phyloP scores from a whole-genome alignment of 768 basidiomycete genomes.

The Boletus rex-veris region DNA sequence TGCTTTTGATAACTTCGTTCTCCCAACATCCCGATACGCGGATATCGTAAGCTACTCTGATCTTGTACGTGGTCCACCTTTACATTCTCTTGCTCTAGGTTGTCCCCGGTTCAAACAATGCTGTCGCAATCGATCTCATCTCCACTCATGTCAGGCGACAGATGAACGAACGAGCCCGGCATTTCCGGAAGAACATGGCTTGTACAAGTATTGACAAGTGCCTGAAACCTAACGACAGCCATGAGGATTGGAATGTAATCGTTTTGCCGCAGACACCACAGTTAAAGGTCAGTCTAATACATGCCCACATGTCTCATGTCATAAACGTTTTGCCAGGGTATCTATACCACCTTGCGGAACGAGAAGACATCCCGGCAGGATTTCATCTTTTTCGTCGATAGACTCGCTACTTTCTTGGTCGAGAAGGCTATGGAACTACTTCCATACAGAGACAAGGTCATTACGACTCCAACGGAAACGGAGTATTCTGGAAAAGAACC shows the following conservation, averaged over 20 bases:
- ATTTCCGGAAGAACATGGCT: conserved; percentile 74
- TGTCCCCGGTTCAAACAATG: conserved; percentile 90
- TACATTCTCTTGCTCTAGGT: conserved; percentile 51
- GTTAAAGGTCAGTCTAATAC: conserved; percentile 51
- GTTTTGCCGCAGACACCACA: conserved; percentile 80
- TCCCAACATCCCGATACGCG: conserved; percentile 80
- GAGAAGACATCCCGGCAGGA: conserved; percentile 69
- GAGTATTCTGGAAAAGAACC: conserved; percentile 59
- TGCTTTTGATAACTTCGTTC: conserved; percentile 90
- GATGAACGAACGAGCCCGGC: conserved; percentile 71
- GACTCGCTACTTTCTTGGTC: conserved; percentile 78
- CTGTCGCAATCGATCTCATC: conserved; percentile 90
- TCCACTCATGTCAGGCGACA: conserved; percentile 85
- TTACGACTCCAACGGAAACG: conserved; percentile 65
- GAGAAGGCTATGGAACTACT: conserved; percentile 82
- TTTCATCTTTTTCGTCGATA: conserved; percentile 90
- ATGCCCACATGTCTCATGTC: background rate
- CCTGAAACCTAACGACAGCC: conserved; percentile 33
- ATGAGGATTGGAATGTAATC: conserved; percentile 52
- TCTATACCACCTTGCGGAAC: conserved; percentile 83
- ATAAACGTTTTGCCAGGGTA: conserved; percentile 53
- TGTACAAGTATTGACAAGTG: conserved; percentile 39
- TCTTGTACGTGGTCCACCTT: background rate
- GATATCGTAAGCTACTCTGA: conserved; percentile 62
- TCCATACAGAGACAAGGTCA: conserved; percentile 59